Base-by-base conservation (phyloP, 805 yeast genomes). In the Maudiozyma barnettii region DNA sequence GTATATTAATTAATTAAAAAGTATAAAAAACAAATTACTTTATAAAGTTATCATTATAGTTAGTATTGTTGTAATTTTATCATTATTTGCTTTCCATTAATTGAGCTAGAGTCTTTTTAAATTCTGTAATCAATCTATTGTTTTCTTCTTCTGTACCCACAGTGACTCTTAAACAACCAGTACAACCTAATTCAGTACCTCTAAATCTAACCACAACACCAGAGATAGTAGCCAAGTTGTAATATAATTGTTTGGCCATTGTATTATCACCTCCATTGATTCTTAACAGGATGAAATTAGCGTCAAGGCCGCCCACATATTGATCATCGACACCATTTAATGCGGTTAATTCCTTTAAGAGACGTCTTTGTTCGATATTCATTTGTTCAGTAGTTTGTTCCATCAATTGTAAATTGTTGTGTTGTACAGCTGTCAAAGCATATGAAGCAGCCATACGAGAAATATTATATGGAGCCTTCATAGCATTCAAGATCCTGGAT, bases 381-480 rank as follows among this genome's bases (percentile, higher is more conserved):
- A 89, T 77, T 9, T 59, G 60, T 0, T 57, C 61, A 14, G 82
- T 83, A 44, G 71, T 73, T 2, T 57, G 49, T 57, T 76, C 69
- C 95, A 90, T 86, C 21, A 66, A 60, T 5, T 61, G 60, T 43
- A 90, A 61, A 29, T 87, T 82, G 10, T 72, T 74, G 3, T 71
- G 59, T 5, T 75, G 68, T 6, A 91, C 76, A 1, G 97, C 95
- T 51, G 90, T 75, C 22, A 72, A 49, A 0, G 95, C 97, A 39
- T 88, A 69, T 47, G 77, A 76, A 4, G 96, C 73, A 1, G 98
- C 81, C 53, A 84, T 70, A 12, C 88, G 76, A 8, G 96, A 86
- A 48, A 93, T 85, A 64, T 91, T 93, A 68, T 93, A 93, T 2
- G 99, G 99, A 35, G 95, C 96, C 63, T 93, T 93, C 84, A 91